These are phyloP conservation scores for Aquilaria yunnanensis DNA, from an alignment of 345 rosid genomes.

Conservation along the genomic window DNA sequence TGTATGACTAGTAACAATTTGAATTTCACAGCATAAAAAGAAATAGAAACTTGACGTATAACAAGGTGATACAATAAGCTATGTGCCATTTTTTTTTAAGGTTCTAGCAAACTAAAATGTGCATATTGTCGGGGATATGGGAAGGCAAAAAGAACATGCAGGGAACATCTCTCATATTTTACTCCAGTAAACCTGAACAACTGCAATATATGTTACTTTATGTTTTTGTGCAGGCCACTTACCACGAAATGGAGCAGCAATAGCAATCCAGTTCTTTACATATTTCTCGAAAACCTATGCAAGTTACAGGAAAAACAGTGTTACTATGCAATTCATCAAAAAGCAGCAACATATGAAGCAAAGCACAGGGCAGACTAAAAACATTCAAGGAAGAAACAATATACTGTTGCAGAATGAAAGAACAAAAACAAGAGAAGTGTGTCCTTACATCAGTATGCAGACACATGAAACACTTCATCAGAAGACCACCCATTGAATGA, in stretches of 20 bases:
- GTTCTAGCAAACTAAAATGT: no score
- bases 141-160: no score
- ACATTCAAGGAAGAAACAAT: not conserved
- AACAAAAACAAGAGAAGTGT: not conserved
- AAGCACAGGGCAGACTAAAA: not conserved
- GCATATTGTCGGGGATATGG: no score
- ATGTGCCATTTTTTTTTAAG: no score
- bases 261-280: conserved; percentile 91
- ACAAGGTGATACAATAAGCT: no score
- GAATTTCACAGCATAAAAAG: no score
- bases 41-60: no score
- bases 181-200: no score
- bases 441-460: conserved; percentile 64
- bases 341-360: not conserved
- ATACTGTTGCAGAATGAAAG: not conserved
- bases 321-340: not conserved
- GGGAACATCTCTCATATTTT: no score
- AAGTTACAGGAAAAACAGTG: not conserved
- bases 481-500: conserved; percentile 97
- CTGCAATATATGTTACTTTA: no score
- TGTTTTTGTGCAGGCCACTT: conserved; percentile 12
- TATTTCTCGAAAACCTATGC: conserved; percentile 78
- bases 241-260: conserved; percentile 94
- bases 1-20: no score
- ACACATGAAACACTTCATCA: conserved; percentile 91